Evolutionary conservation across 2,329 filamentous ascomycete genomes (phyloP).

Genomic region (Apiospora malaysiana): DNA sequence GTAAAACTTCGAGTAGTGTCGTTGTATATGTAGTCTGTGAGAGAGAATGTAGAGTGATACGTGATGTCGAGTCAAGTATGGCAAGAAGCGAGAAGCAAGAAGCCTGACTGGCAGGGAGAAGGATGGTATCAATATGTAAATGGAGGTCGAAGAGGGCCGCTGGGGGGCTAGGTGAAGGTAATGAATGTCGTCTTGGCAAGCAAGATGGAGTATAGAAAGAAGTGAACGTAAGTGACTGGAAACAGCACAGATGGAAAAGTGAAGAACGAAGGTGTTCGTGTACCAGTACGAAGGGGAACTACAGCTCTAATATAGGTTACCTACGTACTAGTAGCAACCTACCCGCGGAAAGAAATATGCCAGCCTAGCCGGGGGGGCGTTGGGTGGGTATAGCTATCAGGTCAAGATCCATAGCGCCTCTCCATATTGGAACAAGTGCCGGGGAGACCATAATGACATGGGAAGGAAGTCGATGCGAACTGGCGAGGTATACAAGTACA

Average conservation of each 20-base stretch:
- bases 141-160: slow-evolving; percentile 19
- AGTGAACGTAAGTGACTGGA: slow-evolving; percentile 21
- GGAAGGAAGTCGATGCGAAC: background rate
- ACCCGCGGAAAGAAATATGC: background rate
- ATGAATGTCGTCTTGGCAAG: slow-evolving; percentile 9
- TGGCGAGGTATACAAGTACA: too few relatives aligned
- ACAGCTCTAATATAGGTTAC: slow-evolving; percentile 15
- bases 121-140: slow-evolving; percentile 11
- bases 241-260: slow-evolving; percentile 19
- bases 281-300: slow-evolving; percentile 16
- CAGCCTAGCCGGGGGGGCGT: background rate
- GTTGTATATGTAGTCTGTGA: slow-evolving; percentile 5
- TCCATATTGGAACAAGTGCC: slow-evolving; percentile 19
- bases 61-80: background rate
- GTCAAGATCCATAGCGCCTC: slow-evolving; percentile 7
- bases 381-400: background rate
- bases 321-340: background rate
- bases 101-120: slow-evolving; percentile 18
- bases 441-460: slow-evolving; percentile 1
- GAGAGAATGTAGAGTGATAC: slow-evolving; percentile 20
- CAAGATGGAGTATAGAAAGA: slow-evolving; percentile 2
- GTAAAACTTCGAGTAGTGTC: slow-evolving; percentile 18
- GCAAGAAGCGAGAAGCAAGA: background rate
- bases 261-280: slow-evolving; percentile 1
- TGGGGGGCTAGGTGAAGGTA: slow-evolving; percentile 18